Conservation (phyloP, 106 monocot genomes). For the Ottelia alismoides region DNA sequence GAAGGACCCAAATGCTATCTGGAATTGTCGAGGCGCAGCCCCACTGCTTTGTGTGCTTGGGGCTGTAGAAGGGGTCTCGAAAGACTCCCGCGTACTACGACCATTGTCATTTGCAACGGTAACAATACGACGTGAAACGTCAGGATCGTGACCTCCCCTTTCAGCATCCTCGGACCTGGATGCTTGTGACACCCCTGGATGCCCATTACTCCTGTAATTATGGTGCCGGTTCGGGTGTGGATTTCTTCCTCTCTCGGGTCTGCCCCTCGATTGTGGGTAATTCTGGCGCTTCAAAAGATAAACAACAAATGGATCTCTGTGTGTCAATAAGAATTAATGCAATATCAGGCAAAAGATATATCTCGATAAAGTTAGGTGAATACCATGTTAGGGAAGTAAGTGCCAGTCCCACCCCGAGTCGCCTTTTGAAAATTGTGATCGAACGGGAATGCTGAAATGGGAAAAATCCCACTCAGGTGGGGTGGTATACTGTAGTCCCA, state of each 20-base stretch:
- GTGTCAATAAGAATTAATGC: background rate
- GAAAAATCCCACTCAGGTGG: constrained; percentile 26
- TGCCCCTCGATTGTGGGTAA: constrained; percentile 10
- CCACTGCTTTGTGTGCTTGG: constrained; percentile 8
- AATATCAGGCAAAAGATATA: background rate
- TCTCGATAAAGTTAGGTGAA: background rate
- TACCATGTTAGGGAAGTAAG: constrained; percentile 75
- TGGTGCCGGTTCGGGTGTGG: constrained; percentile 4
- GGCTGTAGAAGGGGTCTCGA: constrained; percentile 4
- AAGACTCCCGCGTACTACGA: background rate
- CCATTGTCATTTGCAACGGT: background rate
- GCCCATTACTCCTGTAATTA: constrained; percentile 15
- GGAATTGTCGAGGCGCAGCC: constrained; percentile 1
- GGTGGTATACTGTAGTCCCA: constrained; percentile 4
- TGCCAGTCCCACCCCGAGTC: constrained; percentile 56
- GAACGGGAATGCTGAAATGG: constrained; percentile 9
- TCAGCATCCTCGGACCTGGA: background rate
- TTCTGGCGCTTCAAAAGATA: background rate
- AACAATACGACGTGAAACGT: background rate
- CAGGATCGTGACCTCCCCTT: background rate
- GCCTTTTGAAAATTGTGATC: constrained; percentile 22
- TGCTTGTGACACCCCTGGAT: background rate
- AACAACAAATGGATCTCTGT: background rate
- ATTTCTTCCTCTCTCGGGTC: constrained; percentile 26
- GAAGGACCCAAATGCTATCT: constrained; percentile 29